Evolutionary conservation across 495 filamentous ascomycete species (phyloP).

Genomic region (Talaromyces trachyspermus): DNA sequence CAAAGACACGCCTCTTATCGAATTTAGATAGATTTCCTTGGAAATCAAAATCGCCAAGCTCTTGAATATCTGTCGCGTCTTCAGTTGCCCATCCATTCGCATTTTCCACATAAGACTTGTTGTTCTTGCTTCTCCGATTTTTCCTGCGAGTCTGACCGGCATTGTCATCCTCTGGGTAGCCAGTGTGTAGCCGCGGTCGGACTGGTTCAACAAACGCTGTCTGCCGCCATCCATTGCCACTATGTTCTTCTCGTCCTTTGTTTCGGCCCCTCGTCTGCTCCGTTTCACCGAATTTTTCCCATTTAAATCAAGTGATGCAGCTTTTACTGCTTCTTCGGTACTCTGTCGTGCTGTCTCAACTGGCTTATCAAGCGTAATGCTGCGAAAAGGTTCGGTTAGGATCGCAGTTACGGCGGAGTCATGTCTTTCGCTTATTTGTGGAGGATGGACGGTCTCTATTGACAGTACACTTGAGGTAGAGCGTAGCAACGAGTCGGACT

Average conservation of each 20-base stretch:
- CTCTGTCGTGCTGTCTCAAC: constrained; percentile 10
- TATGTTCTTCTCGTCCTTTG: constrained; percentile 26
- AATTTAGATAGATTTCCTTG: constrained; percentile 81
- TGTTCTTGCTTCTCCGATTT: constrained; percentile 49
- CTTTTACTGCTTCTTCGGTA: neutral
- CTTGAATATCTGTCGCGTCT: constrained; percentile 95
- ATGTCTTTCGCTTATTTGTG: constrained; percentile 10
- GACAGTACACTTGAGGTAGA: constrained; percentile 2
- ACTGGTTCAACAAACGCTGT: constrained; percentile 69
- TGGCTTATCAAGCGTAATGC: constrained; percentile 25
- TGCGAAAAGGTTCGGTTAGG: constrained; percentile 38
- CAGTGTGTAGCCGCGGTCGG: constrained; percentile 19
- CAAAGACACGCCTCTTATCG: constrained; percentile 84
- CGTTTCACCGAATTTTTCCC: constrained; percentile 20
- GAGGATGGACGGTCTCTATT: constrained; percentile 1
- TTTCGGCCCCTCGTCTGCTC: constrained; percentile 28
- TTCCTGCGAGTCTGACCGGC: constrained; percentile 19
- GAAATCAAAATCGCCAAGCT: constrained; percentile 90
- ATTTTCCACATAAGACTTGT: constrained; percentile 45
- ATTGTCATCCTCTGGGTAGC: constrained; percentile 9
- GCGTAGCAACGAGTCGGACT: neutral
- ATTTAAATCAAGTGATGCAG: neutral
- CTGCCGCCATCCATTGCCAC: constrained; percentile 70
- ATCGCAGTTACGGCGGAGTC: constrained; percentile 21
- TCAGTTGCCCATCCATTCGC: constrained; percentile 94